Evolutionary conservation across 2,329 filamentous ascomycete genomes (phyloP).

Genomic region (Sodiomyces alkalinus): DNA sequence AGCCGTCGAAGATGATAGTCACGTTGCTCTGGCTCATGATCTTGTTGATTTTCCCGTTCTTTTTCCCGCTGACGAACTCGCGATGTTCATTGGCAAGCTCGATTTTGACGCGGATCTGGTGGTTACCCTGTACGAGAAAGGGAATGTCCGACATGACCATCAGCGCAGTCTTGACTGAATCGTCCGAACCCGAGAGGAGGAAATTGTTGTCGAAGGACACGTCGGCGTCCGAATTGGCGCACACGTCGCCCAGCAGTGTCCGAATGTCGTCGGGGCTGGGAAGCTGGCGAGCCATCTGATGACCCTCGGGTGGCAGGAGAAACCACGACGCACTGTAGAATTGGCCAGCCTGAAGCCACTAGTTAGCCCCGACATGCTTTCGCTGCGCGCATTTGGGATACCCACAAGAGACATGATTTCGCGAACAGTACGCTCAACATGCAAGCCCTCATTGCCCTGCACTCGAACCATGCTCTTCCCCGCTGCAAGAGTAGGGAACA

Average conservation of each 20-base stretch:
- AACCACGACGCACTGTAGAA: constrained; percentile 98
- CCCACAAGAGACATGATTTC: constrained; percentile 88
- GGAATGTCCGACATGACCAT: constrained; percentile 84
- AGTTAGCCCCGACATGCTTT: too few species aligned
- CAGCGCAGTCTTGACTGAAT: constrained; percentile 90
- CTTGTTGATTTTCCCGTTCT: constrained; percentile 99
- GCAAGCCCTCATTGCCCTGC: constrained; percentile 82
- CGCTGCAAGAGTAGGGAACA: constrained; percentile 78
- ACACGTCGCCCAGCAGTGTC: constrained; percentile 89
- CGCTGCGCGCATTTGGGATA: too few species aligned
- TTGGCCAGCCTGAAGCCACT: constrained; percentile 86
- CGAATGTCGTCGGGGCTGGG: constrained; percentile 60
- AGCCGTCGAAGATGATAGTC: constrained; percentile 97
- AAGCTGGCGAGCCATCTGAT: constrained; percentile 28
- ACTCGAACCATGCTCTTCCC: constrained; percentile 75
- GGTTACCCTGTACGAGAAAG: constrained; percentile 74
- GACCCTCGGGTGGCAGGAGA: constrained; percentile 19
- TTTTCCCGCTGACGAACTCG: constrained; percentile 98
- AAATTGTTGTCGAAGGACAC: constrained; percentile 93
- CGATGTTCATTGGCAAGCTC: constrained; percentile 99
- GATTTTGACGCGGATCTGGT: constrained; percentile 94
- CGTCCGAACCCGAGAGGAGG: constrained; percentile 87
- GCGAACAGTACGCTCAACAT: constrained; percentile 86
- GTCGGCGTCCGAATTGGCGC: constrained; percentile 89
- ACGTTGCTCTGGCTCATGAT: constrained; percentile 99